phyloP scores from a whole-genome alignment of 495 filamentous ascomycete genomes.

The Podospora comata region DNA sequence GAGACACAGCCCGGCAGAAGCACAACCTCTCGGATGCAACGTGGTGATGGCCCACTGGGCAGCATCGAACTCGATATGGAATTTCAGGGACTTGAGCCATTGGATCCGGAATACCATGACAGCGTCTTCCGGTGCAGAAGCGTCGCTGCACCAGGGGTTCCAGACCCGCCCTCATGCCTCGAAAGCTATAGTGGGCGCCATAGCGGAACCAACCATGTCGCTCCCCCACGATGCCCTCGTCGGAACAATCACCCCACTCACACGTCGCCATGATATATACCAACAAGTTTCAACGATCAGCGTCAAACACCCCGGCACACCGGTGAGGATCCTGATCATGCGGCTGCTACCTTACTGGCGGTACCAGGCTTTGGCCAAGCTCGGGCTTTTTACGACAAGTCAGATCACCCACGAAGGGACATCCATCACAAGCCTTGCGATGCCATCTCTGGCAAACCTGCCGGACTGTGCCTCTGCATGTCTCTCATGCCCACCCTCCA shows the following conservation, averaged over 20 bases:
- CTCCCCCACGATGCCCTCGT: not conserved
- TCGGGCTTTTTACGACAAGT: not conserved
- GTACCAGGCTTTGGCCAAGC: not conserved
- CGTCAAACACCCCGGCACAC: not conserved
- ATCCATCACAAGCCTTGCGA: not conserved
- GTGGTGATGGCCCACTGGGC: conserved; percentile 19
- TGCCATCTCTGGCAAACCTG: not conserved
- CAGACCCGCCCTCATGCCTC: not conserved
- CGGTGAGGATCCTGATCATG: not conserved
- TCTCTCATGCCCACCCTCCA: not conserved
- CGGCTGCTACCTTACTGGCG: not conserved
- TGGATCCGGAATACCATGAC: conserved; percentile 8
- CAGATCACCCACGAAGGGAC: not conserved
- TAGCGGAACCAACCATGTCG: not conserved
- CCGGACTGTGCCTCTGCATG: not conserved
- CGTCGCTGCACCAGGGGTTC: not conserved
- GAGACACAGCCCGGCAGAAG: not conserved
- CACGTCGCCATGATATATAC: not conserved
- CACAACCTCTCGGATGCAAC: conserved; percentile 9
- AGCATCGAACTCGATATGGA: conserved; percentile 14
- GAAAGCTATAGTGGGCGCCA: not conserved
- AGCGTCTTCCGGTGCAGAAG: conserved; percentile 6
- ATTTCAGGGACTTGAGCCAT: not conserved
- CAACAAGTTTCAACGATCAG: not conserved
- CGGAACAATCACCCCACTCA: not conserved